Evolutionary conservation across 805 yeast genomes (phyloP), one percentile per base, ranked within the genome.

Genomic region (Pichia paraexigua): DNA sequence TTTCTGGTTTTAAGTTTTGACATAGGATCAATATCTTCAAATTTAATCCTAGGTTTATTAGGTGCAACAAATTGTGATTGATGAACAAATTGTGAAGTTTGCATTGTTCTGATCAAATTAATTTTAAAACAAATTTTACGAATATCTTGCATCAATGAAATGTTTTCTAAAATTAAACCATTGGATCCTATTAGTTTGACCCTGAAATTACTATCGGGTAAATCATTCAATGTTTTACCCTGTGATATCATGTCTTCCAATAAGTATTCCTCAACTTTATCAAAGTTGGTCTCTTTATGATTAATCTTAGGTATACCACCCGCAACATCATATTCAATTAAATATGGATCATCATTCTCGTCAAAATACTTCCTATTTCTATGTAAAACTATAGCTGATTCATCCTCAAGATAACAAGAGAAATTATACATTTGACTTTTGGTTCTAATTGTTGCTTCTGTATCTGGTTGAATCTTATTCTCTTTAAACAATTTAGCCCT

Each of bases 41-140:
- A 54, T 52, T 74, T 70, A 15, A 91, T 66, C 12, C 75, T 68
- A 46, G 79, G 82, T 42, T 83, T 75, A 52, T 77, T 84, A 5
- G 92, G 92, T 15, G 84, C 79, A 56, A 78, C 78, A 74, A 83
- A 71, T 60, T 85, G 92, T 0, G 89, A 76, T 48, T 83, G 85
- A 61, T 85, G 92, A 47, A 85, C 71, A 65, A 81, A 82, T 53
- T 81, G 84, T 47, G 85, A 87, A 20, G 85, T 85, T 67, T 94
- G 98, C 85, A 94, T 85, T 62, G 91, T 91, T 57, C 96, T 75
- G 53, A 94, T 87, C 46, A 90, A 71, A 5, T 92, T 83, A 21
- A 94, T 87, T 65, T 91, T 91, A 69, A 89, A 87, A 64, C 97
- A 91, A 5, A 88, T 75, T 56, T 83, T 86, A 52, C 99, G 73